Evolutionary conservation across 192 early-diverging fungal species (phyloP).

Genomic region (Coemansia sp.): DNA sequence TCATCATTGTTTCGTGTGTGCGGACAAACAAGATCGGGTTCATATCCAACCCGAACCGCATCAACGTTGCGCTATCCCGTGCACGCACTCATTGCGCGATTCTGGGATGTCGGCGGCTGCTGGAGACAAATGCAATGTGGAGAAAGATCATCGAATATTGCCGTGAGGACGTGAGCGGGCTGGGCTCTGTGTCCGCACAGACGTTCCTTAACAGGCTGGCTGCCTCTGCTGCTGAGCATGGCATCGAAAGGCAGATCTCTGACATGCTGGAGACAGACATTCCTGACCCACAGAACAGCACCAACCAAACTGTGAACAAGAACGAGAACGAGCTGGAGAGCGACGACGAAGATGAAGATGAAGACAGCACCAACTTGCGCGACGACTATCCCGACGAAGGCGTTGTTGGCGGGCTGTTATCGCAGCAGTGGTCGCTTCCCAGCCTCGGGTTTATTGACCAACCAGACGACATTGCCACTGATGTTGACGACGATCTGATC

Average conservation of each 20-base stretch:
- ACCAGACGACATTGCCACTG: background rate
- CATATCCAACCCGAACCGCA: conserved; percentile 50
- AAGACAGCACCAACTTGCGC: background rate
- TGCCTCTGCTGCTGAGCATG: conserved; percentile 6
- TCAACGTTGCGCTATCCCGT: conserved; percentile 59
- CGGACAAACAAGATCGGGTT: conserved; percentile 54
- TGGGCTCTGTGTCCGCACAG: conserved; percentile 29
- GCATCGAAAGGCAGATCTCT: background rate
- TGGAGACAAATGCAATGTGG: conserved; percentile 51
- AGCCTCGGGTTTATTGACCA: conserved; percentile 11
- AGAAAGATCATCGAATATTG: conserved; percentile 41
- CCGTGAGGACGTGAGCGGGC: conserved; percentile 9
- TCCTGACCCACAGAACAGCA: background rate
- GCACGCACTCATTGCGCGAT: conserved; percentile 51
- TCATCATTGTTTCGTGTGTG: conserved; percentile 57
- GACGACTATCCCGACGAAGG: conserved; percentile 27
- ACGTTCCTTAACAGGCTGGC: conserved; percentile 33
- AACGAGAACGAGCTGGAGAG: background rate
- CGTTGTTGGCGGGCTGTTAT: conserved; percentile 39
- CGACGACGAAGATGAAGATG: background rate
- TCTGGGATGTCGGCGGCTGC: conserved; percentile 26
- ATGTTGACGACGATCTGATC: conserved; percentile 29
- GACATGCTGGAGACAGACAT: background rate
- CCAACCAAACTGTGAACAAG: background rate
- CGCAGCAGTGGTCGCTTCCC: conserved; percentile 39